Conservation (phyloP, 495 filamentous ascomycete species). For the Clavariopsis aquatica region DNA sequence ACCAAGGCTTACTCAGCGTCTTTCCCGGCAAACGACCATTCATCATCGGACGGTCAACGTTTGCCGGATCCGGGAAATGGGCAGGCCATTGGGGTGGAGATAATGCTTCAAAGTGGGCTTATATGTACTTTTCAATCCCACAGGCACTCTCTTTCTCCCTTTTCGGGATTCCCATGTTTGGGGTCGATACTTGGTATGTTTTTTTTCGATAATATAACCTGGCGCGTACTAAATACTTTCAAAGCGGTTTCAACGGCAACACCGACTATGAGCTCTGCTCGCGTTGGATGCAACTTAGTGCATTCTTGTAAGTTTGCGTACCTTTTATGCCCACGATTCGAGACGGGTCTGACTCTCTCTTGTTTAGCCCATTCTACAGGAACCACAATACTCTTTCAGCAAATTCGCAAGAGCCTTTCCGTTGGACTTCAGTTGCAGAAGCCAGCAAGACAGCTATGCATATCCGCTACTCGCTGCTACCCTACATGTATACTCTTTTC, state of each 20-base stretch:
- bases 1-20: constrained; percentile 66
- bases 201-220: background rate
- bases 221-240: constrained; percentile 52
- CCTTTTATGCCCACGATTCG: background rate
- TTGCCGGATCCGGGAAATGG: constrained; percentile 75
- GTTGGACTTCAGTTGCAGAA: constrained; percentile 68
- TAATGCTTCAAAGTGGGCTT: constrained; percentile 54
- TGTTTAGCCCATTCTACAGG: constrained; percentile 68
- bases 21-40: constrained; percentile 73
- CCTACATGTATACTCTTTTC: constrained; percentile 83
- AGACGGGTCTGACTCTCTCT: background rate
- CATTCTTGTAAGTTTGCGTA: constrained; percentile 59
- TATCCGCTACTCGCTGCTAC: constrained; percentile 72
- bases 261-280: constrained; percentile 73
- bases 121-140: constrained; percentile 76
- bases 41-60: constrained; percentile 83
- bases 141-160: constrained; percentile 79
- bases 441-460: constrained; percentile 69
- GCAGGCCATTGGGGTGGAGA: constrained; percentile 90
- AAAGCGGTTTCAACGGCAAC: constrained; percentile 71
- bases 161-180: constrained; percentile 88
- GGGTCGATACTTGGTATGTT: constrained; percentile 43
- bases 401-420: constrained; percentile 72
- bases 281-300: constrained; percentile 83
- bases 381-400: constrained; percentile 73